These are phyloP conservation scores for Geotrichum bryndzae DNA, from an alignment of 1,139 yeast species.

Conservation along the genomic window DNA sequence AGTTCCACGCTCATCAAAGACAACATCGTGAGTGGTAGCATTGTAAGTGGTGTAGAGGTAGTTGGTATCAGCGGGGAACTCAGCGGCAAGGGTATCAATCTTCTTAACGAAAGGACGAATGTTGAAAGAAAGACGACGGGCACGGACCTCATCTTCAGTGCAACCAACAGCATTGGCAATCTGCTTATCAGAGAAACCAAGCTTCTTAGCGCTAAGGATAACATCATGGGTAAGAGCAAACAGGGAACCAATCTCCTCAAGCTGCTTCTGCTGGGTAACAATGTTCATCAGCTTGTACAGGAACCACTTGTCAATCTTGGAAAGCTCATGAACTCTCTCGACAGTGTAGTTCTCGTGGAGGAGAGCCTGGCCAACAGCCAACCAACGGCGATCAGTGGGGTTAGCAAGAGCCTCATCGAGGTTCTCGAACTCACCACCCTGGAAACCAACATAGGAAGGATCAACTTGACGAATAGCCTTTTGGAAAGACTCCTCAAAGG, in stretches of 20 bases:
- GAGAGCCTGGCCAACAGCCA: slow-evolving; percentile 96
- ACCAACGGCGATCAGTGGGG: slow-evolving; percentile 97
- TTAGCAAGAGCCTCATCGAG: slow-evolving; percentile 74
- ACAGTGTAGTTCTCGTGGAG: slow-evolving; percentile 86
- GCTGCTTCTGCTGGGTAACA: slow-evolving; percentile 77
- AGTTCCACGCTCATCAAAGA: slow-evolving; percentile 78
- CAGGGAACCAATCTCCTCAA: slow-evolving; percentile 59
- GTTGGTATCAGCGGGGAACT: slow-evolving; percentile 95
- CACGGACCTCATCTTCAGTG: slow-evolving; percentile 88
- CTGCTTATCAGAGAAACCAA: slow-evolving; percentile 96
- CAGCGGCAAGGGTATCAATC: slow-evolving; percentile 98
- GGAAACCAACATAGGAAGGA: slow-evolving; percentile 86
- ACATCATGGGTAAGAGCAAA: slow-evolving; percentile 58
- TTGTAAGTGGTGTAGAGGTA: slow-evolving; percentile 93
- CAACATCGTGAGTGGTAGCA: slow-evolving; percentile 82
- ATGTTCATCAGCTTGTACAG: slow-evolving; percentile 85
- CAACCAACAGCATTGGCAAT: slow-evolving; percentile 85
- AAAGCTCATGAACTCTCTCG: slow-evolving; percentile 84
- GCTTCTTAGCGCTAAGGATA: slow-evolving; percentile 79
- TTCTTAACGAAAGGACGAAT: slow-evolving; percentile 91
- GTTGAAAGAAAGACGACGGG: slow-evolving; percentile 83
- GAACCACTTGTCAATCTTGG: slow-evolving; percentile 97
- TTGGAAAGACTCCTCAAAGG: slow-evolving; percentile 96
- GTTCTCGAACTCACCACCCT: slow-evolving; percentile 76
- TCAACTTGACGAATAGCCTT: slow-evolving; percentile 97